These are phyloP conservation scores for Carex scoparia DNA, from an alignment of 176 grass and related monocot genomes.

Conservation along the genomic window DNA sequence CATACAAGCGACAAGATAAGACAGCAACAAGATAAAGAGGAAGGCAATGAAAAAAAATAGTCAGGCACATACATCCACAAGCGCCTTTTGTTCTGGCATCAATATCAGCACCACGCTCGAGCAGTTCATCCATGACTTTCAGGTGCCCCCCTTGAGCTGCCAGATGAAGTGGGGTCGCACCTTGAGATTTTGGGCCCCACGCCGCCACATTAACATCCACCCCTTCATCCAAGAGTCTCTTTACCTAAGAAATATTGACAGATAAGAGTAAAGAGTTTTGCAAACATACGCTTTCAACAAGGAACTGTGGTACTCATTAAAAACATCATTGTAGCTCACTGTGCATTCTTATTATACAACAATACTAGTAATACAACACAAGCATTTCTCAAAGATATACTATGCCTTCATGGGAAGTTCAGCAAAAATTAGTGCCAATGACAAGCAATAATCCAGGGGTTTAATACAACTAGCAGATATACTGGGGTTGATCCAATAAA, in stretches of 20 bases:
- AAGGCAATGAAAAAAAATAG: background rate
- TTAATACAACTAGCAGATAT: background rate
- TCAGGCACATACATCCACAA: conserved; percentile 82
- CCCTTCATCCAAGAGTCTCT: conserved; percentile 62
- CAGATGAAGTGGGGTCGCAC: conserved; percentile 75
- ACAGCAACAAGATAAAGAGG: background rate
- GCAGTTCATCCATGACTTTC: conserved; percentile 85
- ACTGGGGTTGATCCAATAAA: background rate
- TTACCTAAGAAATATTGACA: conserved; percentile 45
- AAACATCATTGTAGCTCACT: background rate
- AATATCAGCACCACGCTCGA: conserved; percentile 91
- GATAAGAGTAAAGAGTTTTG: conserved; percentile 1
- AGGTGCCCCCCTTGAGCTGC: conserved; percentile 92
- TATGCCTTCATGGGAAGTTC: background rate
- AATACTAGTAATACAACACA: background rate
- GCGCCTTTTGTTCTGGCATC: conserved; percentile 93
- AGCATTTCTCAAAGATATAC: background rate
- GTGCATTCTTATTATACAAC: background rate
- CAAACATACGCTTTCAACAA: background rate
- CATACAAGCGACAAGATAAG: background rate
- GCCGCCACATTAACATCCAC: conserved; percentile 72
- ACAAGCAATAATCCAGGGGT: background rate
- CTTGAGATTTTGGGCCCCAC: conserved; percentile 75
- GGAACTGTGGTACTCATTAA: background rate
- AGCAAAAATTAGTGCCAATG: background rate